A percentile compares a stretch with the other conserved stretches of the same genome.
These are phyloP conservation scores for Fraxinus velutina DNA, from an alignment of 305 asterid genomes.

Conservation along the genomic window DNA sequence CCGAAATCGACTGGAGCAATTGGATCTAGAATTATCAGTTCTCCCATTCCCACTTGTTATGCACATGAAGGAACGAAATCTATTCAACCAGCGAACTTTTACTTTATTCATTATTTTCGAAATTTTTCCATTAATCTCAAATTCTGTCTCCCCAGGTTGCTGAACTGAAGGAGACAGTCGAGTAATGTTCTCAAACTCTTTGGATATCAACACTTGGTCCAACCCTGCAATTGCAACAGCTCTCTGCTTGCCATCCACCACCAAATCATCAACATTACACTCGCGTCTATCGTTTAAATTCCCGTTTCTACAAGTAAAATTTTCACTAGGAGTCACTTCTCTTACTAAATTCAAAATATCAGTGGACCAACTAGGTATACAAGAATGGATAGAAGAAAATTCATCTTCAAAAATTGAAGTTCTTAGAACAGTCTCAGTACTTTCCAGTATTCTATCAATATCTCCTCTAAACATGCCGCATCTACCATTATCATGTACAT, in stretches of 20 bases:
- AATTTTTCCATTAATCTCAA: slow-evolving; percentile 22
- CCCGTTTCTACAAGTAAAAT: slow-evolving; percentile 19
- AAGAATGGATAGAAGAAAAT: slow-evolving; percentile 44
- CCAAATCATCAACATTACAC: slow-evolving; percentile 23
- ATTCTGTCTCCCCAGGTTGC: slow-evolving; percentile 27
- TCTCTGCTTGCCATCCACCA: slow-evolving; percentile 29
- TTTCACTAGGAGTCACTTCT: slow-evolving; percentile 25
- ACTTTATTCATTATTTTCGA: slow-evolving; percentile 31
- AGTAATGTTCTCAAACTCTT: slow-evolving; percentile 26
- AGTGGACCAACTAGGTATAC: slow-evolving; percentile 40
- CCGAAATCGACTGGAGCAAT: slow-evolving; percentile 23
- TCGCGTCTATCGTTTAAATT: slow-evolving; percentile 28
- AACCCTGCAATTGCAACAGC: slow-evolving; percentile 20
- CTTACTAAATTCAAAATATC: slow-evolving; percentile 32
- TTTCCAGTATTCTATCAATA: slow-evolving; percentile 45
- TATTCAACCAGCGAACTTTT: slow-evolving; percentile 52
- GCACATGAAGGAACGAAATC: slow-evolving; percentile 52
- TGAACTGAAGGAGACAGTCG: slow-evolving; percentile 27
- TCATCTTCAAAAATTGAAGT: slow-evolving; percentile 39
- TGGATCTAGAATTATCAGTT: slow-evolving; percentile 24
- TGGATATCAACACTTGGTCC: slow-evolving; percentile 24
- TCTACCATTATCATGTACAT: slow-evolving; percentile 15
- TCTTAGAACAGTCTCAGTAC: slow-evolving; percentile 52
- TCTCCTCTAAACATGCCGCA: slow-evolving; percentile 19
- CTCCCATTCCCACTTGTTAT: slow-evolving; percentile 32